Conservation (phyloP, 371 early-diverging fungal genomes). For the Rhizopus arrhizus region DNA sequence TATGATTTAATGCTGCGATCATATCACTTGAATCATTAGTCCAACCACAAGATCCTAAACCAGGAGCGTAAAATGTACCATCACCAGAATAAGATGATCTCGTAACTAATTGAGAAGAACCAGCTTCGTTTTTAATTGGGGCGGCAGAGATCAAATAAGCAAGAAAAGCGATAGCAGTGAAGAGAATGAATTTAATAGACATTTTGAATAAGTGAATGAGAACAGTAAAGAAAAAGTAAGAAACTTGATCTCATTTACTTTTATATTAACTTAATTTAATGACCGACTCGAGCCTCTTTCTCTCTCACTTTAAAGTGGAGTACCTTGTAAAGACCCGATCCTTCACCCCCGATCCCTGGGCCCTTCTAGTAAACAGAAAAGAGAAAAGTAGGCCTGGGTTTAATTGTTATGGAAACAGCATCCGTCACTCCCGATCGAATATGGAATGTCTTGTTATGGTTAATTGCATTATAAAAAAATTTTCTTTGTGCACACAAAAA, state of each 20-base stretch:
- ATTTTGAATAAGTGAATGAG: not conserved
- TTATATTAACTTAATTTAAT: not conserved
- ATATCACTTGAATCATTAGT: constrained; percentile 17
- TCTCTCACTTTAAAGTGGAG: not conserved
- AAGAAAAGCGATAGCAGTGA: constrained; percentile 12
- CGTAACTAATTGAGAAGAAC: constrained; percentile 3
- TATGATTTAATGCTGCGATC: constrained; percentile 30
- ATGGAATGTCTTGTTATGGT: not conserved
- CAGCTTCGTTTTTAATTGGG: constrained; percentile 19
- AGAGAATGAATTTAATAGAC: constrained; percentile 12
- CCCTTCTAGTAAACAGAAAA: not conserved
- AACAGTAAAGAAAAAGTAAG: not conserved
- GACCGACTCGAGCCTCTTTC: not conserved
- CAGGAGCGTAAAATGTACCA: constrained; percentile 42
- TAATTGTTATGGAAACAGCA: not conserved
- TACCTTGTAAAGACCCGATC: constrained; percentile 2
- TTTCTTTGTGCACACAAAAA: no score
- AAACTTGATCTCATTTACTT: not conserved
- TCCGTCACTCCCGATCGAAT: not conserved
- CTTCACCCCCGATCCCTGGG: constrained; percentile 5
- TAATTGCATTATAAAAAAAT: not conserved
- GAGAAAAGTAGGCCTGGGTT: not conserved
- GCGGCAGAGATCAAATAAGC: constrained; percentile 23
- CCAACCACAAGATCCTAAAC: constrained; percentile 42
- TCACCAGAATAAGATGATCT: constrained; percentile 34